phyloP scores from a whole-genome alignment of 352 stramenopile species.

The Pilasporangium apinafurcum region DNA sequence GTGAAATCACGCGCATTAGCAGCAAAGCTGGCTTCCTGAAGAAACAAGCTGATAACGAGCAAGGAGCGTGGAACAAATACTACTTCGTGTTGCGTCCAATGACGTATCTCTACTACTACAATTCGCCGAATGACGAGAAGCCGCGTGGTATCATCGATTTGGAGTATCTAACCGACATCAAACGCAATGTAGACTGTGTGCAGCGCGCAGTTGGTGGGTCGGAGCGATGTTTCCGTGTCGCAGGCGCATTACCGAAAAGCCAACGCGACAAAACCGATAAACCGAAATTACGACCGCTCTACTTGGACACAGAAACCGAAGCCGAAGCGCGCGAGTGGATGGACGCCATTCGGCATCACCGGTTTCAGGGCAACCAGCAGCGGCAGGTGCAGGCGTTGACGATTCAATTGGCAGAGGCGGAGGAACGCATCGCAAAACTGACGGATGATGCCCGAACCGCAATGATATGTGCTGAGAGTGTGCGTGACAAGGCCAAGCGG shows the following conservation, averaged over 20 bases:
- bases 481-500: conserved; percentile 5
- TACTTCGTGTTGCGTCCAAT: conserved; percentile 73
- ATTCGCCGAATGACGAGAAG: conserved; percentile 44
- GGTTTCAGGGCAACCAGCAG: conserved; percentile 49
- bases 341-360: conserved; percentile 55
- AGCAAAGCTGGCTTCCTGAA: conserved; percentile 55
- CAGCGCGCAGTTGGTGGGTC: conserved; percentile 62
- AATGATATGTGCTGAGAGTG: conserved; percentile 2
- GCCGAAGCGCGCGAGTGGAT: conserved; percentile 62
- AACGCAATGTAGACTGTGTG: conserved; percentile 67
- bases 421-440: conserved; percentile 16
- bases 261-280: conserved; percentile 25
- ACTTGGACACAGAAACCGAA: conserved; percentile 47
- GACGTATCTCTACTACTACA: conserved; percentile 85
- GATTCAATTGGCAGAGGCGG: conserved; percentile 24
- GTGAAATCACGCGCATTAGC: conserved; percentile 30
- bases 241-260: conserved; percentile 41
- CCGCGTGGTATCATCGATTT: conserved; percentile 74
- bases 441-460: conserved; percentile 4
- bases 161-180: conserved; percentile 72
- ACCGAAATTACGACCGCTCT: conserved; percentile 54
- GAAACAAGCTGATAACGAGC: conserved; percentile 79
- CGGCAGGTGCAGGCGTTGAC: conserved; percentile 28
- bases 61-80: conserved; percentile 71
- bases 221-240: conserved; percentile 64